Percentiles rank a stretch among this genome's conserved stretches.
Conservation (phyloP, 768 basidiomycete species). For the Hortiboletus flavorubellus region DNA sequence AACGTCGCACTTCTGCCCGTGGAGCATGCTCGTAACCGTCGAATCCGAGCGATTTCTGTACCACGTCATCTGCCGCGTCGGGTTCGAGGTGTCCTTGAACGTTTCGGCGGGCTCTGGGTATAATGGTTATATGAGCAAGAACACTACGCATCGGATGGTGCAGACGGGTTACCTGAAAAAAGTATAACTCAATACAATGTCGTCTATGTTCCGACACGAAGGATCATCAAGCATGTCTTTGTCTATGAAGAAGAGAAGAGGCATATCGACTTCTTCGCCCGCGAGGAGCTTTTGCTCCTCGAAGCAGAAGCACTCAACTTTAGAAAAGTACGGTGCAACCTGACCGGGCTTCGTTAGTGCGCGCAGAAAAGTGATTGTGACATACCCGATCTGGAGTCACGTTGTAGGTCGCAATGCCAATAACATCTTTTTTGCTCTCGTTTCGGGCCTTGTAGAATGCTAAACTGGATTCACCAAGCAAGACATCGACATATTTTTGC, state of each 20-base stretch:
- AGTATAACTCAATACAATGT: constrained; percentile 93
- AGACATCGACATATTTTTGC: constrained; percentile 83
- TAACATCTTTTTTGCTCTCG: constrained; percentile 77
- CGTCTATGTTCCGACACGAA: constrained; percentile 78
- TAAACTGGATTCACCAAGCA: constrained; percentile 93
- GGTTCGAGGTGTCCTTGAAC: constrained; percentile 84
- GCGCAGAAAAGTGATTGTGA: neutral
- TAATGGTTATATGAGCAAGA: neutral
- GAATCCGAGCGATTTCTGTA: constrained; percentile 81
- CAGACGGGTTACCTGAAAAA: constrained; percentile 75
- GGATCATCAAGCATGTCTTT: constrained; percentile 95
- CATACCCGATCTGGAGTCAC: constrained; percentile 95
- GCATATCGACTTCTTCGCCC: constrained; percentile 97
- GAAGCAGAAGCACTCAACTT: constrained; percentile 99
- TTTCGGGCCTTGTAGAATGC: constrained; percentile 97
- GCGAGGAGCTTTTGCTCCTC: constrained; percentile 96
- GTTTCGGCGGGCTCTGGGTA: constrained; percentile 77
- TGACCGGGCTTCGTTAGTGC: constrained; percentile 27
- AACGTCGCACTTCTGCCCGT: constrained; percentile 22
- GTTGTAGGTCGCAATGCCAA: constrained; percentile 99
- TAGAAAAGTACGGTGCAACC: constrained; percentile 98
- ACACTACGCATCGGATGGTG: neutral
- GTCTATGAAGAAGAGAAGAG: constrained; percentile 98
- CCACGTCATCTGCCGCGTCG: constrained; percentile 76
- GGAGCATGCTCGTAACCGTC: constrained; percentile 52